Percentiles rank a stretch among this genome's conserved stretches.
Evolutionary conservation across 305 asterid species (phyloP).

Genomic region (Fraxinus xanthoxyloides): DNA sequence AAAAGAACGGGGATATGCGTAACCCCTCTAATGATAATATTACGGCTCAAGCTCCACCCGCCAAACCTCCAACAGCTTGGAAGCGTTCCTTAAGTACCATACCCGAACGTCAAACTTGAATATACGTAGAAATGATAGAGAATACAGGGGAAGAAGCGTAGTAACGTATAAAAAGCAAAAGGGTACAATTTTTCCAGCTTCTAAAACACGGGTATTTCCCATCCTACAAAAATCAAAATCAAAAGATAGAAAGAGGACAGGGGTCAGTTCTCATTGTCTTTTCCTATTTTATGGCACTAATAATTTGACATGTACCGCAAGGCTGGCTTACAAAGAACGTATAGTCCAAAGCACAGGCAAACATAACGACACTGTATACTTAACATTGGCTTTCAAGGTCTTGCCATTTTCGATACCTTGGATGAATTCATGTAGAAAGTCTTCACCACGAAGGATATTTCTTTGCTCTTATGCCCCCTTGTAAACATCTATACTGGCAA

Average conservation of each 20-base stretch:
- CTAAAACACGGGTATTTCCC: background rate
- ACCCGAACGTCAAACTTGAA: background rate
- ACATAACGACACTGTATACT: background rate
- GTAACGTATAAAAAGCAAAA: background rate
- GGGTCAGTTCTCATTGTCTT: background rate
- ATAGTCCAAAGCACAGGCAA: background rate
- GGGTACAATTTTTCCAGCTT: background rate
- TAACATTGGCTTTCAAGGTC: background rate
- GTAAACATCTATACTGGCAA: background rate
- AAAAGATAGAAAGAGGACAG: background rate
- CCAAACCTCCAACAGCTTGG: background rate
- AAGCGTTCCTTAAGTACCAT: background rate
- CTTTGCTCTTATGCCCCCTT: background rate
- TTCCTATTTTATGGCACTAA: background rate
- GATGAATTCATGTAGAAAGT: background rate
- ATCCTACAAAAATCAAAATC: background rate
- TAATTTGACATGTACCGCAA: background rate
- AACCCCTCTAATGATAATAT: background rate
- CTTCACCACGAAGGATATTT: slow-evolving; percentile 1
- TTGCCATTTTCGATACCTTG: background rate
- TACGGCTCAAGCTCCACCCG: background rate
- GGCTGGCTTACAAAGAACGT: background rate
- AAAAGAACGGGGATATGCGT: background rate
- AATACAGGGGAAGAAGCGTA: background rate
- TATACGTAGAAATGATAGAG: background rate